Evolutionary conservation across 768 basidiomycete genomes (phyloP).

Genomic region (Boletellus ananiceps): DNA sequence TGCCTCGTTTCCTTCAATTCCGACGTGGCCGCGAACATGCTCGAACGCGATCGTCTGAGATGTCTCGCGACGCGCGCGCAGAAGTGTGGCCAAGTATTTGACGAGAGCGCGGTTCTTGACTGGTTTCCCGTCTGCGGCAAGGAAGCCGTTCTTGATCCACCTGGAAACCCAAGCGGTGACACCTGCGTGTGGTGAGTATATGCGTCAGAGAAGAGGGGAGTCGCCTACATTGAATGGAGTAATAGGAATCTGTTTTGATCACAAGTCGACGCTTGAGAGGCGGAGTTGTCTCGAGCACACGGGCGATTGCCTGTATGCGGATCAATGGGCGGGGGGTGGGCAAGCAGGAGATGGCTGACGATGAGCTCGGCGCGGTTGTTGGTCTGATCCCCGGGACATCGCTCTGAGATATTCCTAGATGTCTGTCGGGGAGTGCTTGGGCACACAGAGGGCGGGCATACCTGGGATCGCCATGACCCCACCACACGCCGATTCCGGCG

Average conservation of each 20-base stretch:
- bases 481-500: slow-evolving; percentile 90
- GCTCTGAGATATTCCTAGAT: slow-evolving; percentile 74
- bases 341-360: slow-evolving; percentile 40
- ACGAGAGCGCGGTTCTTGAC: slow-evolving; percentile 77
- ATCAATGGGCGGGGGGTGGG: not conserved
- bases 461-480: slow-evolving; percentile 68
- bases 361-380: slow-evolving; percentile 89
- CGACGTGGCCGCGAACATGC: slow-evolving; percentile 77
- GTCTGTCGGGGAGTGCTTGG: not conserved
- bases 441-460: slow-evolving; percentile 5
- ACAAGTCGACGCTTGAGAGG: slow-evolving; percentile 49
- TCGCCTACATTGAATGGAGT: slow-evolving; percentile 67
- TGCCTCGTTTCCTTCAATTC: slow-evolving; percentile 78
- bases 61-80: slow-evolving; percentile 45
- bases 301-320: slow-evolving; percentile 74
- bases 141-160: slow-evolving; percentile 61
- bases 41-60: slow-evolving; percentile 59
- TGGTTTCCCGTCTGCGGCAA: slow-evolving; percentile 40
- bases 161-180: slow-evolving; percentile 60
- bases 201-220: slow-evolving; percentile 1
- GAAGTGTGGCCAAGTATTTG: slow-evolving; percentile 59
- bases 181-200: slow-evolving; percentile 42
- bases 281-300: slow-evolving; percentile 73
- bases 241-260: slow-evolving; percentile 84
- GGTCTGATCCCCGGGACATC: slow-evolving; percentile 79